Conservation (phyloP, 2,329 filamentous ascomycete genomes). For the Elsinoe arachidis region DNA sequence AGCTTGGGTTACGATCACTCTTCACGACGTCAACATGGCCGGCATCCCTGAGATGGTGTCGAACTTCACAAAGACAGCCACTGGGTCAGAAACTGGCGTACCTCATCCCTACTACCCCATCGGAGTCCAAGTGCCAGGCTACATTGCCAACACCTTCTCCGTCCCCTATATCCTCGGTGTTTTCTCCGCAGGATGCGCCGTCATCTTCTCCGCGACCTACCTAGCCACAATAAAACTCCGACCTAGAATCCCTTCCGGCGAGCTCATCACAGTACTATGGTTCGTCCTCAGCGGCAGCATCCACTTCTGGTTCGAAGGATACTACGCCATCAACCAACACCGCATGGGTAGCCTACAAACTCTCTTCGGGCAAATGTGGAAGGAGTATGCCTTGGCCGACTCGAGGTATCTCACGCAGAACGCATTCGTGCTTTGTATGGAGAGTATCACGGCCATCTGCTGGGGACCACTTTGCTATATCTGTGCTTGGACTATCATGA, state of each 20-base stretch:
- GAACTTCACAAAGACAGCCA: conserved; percentile 7
- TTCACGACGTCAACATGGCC: neutral
- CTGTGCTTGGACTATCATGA: conserved; percentile 47
- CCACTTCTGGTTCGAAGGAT: conserved; percentile 78
- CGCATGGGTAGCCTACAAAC: conserved; percentile 59
- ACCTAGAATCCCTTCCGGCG: conserved; percentile 44
- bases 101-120: conserved; percentile 64
- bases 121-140: conserved; percentile 52
- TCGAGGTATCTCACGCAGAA: conserved; percentile 78
- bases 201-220: conserved; percentile 51
- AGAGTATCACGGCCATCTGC: conserved; percentile 62
- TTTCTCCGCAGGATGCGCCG: conserved; percentile 50
- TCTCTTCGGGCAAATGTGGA: conserved; percentile 80
- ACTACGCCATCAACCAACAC: conserved; percentile 64
- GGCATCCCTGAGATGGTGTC: conserved; percentile 1
- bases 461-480: conserved; percentile 56
- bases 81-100: neutral
- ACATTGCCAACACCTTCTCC: conserved; percentile 56
- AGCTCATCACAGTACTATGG: conserved; percentile 60
- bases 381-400: conserved; percentile 82
- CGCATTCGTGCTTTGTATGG: conserved; percentile 78
- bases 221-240: conserved; percentile 44
- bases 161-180: conserved; percentile 50
- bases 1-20: too few relatives aligned
- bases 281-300: conserved; percentile 65